These are phyloP conservation scores for Conticribra weissflogii DNA, from an alignment of 108 stramenopile species.

Conservation along the genomic window DNA sequence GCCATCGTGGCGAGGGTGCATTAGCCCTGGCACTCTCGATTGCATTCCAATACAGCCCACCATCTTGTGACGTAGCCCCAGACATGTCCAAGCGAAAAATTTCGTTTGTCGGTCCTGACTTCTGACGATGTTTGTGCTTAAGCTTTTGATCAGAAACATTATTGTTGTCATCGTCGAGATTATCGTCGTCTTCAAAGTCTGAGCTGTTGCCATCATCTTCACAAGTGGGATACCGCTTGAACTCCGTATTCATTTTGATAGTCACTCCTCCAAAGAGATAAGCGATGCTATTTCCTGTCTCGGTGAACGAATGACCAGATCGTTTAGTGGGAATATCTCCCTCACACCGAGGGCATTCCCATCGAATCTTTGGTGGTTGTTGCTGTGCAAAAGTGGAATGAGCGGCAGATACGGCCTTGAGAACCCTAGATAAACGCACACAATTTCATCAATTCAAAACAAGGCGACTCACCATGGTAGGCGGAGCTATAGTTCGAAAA, in stretches of 20 bases:
- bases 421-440: too few species aligned
- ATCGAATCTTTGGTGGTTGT: conserved; percentile 21
- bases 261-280: conserved; percentile 74
- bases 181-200: conserved; percentile 5
- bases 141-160: conserved; percentile 25
- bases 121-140: not conserved
- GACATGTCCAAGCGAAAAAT: conserved; percentile 79
- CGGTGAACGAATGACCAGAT: conserved; percentile 81
- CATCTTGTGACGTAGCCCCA: conserved; percentile 22
- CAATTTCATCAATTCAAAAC: too few species aligned
- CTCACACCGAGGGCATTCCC: conserved; percentile 61
- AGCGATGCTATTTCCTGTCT: conserved; percentile 50
- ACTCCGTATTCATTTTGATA: not conserved
- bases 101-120: conserved; percentile 65
- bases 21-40: not conserved
- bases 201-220: conserved; percentile 5
- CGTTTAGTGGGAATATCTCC: conserved; percentile 73
- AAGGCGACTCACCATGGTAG: too few species aligned
- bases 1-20: conserved; percentile 63
- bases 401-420: too few species aligned
- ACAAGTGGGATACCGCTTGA: conserved; percentile 19
- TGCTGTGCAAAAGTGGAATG: too few species aligned
- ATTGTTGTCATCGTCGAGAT: not conserved
- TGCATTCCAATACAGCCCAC: conserved; percentile 55
- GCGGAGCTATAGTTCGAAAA: too few species aligned